Percentiles rank a stretch among this genome's conserved stretches.
Evolutionary conservation across 805 yeast species (phyloP).

Genomic region (Ogataea sp.): DNA sequence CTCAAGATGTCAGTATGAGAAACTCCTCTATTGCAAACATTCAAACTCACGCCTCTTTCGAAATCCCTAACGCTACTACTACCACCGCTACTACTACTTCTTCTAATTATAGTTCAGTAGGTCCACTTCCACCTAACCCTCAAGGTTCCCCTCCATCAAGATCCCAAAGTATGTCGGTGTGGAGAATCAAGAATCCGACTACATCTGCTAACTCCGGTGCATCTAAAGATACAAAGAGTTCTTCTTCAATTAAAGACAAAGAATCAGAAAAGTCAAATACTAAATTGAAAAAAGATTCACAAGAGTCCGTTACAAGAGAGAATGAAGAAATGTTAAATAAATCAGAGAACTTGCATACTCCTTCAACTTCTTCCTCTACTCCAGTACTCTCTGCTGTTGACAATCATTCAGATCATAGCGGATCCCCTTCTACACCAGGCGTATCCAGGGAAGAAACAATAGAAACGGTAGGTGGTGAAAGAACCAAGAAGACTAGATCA

Average conservation of each 20-base stretch:
- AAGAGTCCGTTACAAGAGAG: too few relatives aligned
- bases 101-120: not conserved
- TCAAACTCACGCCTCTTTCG: not conserved
- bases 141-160: too few relatives aligned
- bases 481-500: slow-evolving; percentile 13
- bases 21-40: not conserved
- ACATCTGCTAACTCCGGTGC: not conserved
- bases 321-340: too few relatives aligned
- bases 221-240: not conserved
- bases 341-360: too few relatives aligned
- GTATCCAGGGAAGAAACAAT: too few relatives aligned
- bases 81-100: too few relatives aligned
- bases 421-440: too few relatives aligned
- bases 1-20: not conserved
- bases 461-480: not conserved
- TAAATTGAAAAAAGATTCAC: too few relatives aligned
- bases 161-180: not conserved
- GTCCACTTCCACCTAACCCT: not conserved
- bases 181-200: not conserved
- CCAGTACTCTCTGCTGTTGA: too few relatives aligned
- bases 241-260: not conserved
- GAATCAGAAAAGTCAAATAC: not conserved
- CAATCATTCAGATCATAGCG: too few relatives aligned
- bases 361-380: too few relatives aligned
- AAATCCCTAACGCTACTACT: not conserved